Conservation (phyloP, 371 early-diverging fungal species). For the Dichotomocladium elegans region DNA sequence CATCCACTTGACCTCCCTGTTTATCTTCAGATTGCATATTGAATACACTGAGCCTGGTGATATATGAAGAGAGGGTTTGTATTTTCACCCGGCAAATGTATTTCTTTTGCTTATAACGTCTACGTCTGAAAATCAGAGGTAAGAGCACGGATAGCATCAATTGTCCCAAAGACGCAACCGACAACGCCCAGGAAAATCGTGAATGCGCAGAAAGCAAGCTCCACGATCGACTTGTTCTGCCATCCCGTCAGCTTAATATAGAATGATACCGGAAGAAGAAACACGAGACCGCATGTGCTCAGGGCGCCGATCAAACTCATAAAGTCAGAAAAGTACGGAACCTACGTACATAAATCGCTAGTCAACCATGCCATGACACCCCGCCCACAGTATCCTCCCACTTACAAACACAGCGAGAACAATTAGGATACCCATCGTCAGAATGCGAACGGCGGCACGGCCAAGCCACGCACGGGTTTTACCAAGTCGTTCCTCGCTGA, state of each 20-base stretch:
- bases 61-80: neutral
- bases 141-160: conserved; percentile 43
- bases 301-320: conserved; percentile 74
- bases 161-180: conserved; percentile 64
- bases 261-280: conserved; percentile 67
- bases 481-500: conserved; percentile 33
- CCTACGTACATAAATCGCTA: neutral
- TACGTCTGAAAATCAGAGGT: conserved; percentile 7
- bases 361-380: neutral
- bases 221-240: conserved; percentile 35
- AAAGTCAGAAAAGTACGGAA: conserved; percentile 68
- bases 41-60: neutral
- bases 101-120: neutral
- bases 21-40: neutral
- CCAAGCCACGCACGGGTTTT: conserved; percentile 43
- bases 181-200: conserved; percentile 58
- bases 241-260: conserved; percentile 59
- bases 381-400: neutral
- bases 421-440: conserved; percentile 43
- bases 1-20: too few species aligned
- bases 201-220: conserved; percentile 48
- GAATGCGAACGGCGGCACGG: conserved; percentile 49
- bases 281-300: conserved; percentile 66
- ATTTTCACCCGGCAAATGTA: neutral
- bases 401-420: conserved; percentile 51